A percentile compares a stretch with the other conserved stretches of the same genome.
Conservation (phyloP, 1,284 basidiomycete genomes). For the Flammula alnicola region DNA sequence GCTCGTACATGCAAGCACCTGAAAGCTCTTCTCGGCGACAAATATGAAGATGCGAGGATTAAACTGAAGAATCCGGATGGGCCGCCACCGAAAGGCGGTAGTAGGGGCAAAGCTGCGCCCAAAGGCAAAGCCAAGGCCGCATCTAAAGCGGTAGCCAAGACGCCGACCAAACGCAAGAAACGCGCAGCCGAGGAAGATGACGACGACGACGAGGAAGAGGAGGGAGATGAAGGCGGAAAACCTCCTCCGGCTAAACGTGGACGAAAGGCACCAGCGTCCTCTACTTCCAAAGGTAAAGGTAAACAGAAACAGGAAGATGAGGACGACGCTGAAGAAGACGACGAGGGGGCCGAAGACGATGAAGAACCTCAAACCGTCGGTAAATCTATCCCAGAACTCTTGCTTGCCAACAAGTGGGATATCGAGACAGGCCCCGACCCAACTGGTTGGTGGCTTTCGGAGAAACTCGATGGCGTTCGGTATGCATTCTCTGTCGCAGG, state of each 20-base stretch:
- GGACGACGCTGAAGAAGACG: constrained; percentile 22
- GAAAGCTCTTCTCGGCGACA: constrained; percentile 57
- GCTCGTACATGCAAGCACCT: constrained; percentile 69
- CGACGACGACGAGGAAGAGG: constrained; percentile 36
- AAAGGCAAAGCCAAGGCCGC: constrained; percentile 21
- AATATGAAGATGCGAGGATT: constrained; percentile 57
- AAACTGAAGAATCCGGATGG: constrained; percentile 53
- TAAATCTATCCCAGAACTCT: constrained; percentile 45
- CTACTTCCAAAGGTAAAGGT: constrained; percentile 24
- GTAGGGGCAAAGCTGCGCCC: constrained; percentile 19
- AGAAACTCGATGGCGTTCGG: constrained; percentile 66
- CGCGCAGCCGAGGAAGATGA: constrained; percentile 15
- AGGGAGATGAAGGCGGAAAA: constrained; percentile 34
- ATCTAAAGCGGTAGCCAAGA: constrained; percentile 12
- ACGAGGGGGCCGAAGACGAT: constrained; percentile 27
- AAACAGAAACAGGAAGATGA: too few relatives aligned
- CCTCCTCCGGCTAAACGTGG: constrained; percentile 25
- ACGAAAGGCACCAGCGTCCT: constrained; percentile 23
- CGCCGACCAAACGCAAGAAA: constrained; percentile 10
- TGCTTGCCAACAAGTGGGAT: constrained; percentile 67
- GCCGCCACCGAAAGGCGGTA: constrained; percentile 32
- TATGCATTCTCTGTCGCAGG: constrained; percentile 27
- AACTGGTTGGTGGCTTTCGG: constrained; percentile 70
- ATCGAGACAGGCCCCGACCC: constrained; percentile 59
- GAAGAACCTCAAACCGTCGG: constrained; percentile 25